Base-by-base conservation (phyloP, 106 monocot genomes). In the Allium fistulosum region DNA sequence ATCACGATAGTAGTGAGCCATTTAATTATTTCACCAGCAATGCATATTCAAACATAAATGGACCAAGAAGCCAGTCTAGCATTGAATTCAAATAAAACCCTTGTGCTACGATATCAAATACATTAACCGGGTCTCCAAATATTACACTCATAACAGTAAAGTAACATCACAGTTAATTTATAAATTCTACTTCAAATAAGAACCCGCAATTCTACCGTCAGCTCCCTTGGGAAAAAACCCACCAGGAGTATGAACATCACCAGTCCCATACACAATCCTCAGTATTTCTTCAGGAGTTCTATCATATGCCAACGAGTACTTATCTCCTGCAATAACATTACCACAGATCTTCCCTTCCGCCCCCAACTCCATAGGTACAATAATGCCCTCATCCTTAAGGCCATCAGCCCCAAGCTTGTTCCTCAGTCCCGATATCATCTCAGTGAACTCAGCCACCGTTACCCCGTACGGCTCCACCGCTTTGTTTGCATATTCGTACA, bases 191-290 rank as follows among this genome's bases (percentile, higher is more conserved):
- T 37, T 37, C 37, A 37, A 37, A 37, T 37, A 37, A 37, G 37
- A 37, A 5, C 37, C 2, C 37, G 88, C 89, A 13, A 93, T 84
- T 14, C 12, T 37, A 0, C 86, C 88, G 11, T 62, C 28, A 15
- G 74, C 85, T 11, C 88, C 88, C 8, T 65, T 37, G 3, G 93
- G 93, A 50, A 74, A 81, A 83, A 93, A 93, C 9, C 89, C 93
- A 1, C 85, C 89, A 1, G 79, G 77, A 12, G 2, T 49, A 9
- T 60, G 28, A 16, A 28, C 83, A 46, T 27, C 61, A 4, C 85
- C 88, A 6, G 49, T 74, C 1, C 82, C 88, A 28, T 93, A 93
- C 59, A 84, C 88, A 13, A 93, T 76, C 65, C 76, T 68, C 45
- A 88, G 79, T 18, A 93, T 80, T 74, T 93, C 83, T 48, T 64